Conservation (phyloP, 768 basidiomycete genomes). For the Boletellus ananas region DNA sequence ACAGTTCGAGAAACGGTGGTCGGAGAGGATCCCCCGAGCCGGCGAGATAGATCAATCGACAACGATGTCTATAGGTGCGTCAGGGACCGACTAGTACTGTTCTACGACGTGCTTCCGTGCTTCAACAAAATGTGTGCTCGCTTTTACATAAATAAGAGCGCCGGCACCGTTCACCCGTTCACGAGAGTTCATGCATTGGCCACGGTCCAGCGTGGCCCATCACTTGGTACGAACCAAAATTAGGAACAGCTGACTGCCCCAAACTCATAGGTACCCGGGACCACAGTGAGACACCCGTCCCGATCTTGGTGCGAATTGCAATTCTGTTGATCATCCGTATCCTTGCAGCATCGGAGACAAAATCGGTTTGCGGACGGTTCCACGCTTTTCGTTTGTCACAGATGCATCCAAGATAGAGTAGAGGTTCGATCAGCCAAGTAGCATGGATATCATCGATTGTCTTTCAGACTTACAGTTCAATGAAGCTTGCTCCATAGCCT, state of each 20-base stretch:
- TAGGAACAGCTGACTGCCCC: conserved; percentile 36
- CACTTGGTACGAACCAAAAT: conserved; percentile 10
- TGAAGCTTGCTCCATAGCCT: conserved; percentile 49
- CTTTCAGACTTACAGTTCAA: conserved; percentile 49
- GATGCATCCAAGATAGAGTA: background rate
- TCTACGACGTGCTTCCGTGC: background rate
- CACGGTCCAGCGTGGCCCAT: conserved; percentile 15
- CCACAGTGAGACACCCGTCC: conserved; percentile 38
- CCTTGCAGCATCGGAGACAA: conserved; percentile 46
- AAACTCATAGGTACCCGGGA: conserved; percentile 47
- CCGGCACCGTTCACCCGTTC: no score
- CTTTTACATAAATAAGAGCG: no score
- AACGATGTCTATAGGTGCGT: no score
- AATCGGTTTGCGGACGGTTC: conserved; percentile 45
- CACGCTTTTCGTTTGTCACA: conserved; percentile 30
- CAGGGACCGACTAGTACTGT: no score
- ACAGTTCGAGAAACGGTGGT: no score
- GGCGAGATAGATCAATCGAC: no score
- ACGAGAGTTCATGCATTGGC: background rate
- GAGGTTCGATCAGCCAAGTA: background rate
- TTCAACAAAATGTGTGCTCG: background rate
- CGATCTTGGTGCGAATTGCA: conserved; percentile 52
- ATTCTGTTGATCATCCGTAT: conserved; percentile 40
- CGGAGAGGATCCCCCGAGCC: no score
- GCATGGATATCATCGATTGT: background rate